Evolutionary conservation across 345 rosid species (phyloP), one percentile per base, ranked within the genome.

Genomic region (Rhodamnia rubescens): DNA sequence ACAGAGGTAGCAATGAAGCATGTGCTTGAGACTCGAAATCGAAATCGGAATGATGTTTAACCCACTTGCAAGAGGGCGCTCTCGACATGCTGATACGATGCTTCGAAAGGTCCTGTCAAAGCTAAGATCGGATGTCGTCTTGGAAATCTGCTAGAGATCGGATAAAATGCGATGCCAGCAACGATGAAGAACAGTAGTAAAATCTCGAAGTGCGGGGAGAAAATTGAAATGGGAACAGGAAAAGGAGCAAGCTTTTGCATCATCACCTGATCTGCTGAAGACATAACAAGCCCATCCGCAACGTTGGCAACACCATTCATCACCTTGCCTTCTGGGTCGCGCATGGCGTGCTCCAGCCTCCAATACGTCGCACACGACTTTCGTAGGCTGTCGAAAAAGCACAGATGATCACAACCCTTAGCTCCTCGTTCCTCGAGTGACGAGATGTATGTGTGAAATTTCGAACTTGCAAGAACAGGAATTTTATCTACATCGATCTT

Each of bases 61-160:
- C 27, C 81, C 89, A 95, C 99, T 98, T 98, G 99, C 99, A 98
- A 94, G 83, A 98, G 98, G n/a, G 99, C 96, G 88, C 94, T 98
- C 57, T 96, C 92, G 40, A 98, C 99, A 92, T 98, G 96, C 92
- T 96, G 93, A 89, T 98, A 95, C 53, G 98, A 93, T 87, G 99
- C 93, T 78, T 98, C 96, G 32, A 98, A 98, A 85, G 97, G 98
- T 86, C 98, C 99, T 15, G 92, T 92, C 91, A 94, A 92, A 5
- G 89, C 95, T 94, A 92, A 94, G 93, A 85, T 92, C 96, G 92
- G 94, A 98, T 74, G 74, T 27, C 40, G 97, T 95, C 93, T 92
- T 98, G 87, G 98, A 95, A 80, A 98, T 98, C 99, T 98, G 90
- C 74, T 59, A 59, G 40, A 81, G 85, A 81, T 78, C 57, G 83